These are phyloP conservation scores for Chenopodium berlandieri DNA, from an alignment of 148 eudicot genomes.

Conservation along the genomic window DNA sequence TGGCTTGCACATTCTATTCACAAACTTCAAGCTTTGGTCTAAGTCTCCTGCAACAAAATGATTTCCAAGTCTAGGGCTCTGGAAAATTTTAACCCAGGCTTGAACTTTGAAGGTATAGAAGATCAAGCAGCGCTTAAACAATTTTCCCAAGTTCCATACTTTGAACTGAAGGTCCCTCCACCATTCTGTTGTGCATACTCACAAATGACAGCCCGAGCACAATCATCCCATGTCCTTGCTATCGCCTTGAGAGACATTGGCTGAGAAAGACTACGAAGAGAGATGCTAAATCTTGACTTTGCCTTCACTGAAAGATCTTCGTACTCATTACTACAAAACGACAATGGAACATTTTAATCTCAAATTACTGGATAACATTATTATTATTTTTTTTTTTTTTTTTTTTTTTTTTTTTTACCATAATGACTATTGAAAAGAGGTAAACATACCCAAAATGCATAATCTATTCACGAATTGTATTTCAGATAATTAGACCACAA, in stretches of 20 bases:
- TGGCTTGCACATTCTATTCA: neutral
- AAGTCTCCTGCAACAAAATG: neutral
- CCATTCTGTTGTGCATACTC: constrained; percentile 78
- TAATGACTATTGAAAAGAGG: neutral
- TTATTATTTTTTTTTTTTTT: neutral
- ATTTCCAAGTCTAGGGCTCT: neutral
- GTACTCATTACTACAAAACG: constrained; percentile 54
- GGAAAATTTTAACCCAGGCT: neutral
- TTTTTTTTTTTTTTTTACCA: neutral
- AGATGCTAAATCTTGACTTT: constrained; percentile 75
- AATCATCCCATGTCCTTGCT: constrained; percentile 86
- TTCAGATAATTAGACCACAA: neutral
- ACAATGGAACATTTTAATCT: constrained; percentile 1
- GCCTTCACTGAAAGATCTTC: constrained; percentile 86
- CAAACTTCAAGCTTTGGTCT: neutral
- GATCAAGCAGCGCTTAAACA: constrained; percentile 63
- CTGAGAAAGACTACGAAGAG: constrained; percentile 74
- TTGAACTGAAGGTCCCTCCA: constrained; percentile 93
- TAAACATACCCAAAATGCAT: neutral
- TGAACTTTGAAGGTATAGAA: neutral
- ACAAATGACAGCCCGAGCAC: constrained; percentile 76
- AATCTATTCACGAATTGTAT: neutral
- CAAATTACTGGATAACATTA: neutral
- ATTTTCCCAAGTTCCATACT: constrained; percentile 89
- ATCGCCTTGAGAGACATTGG: constrained; percentile 83